Percentiles rank a stretch among this genome's conserved stretches.
These are phyloP conservation scores for Gossypium ekmanianum DNA, from an alignment of 345 rosid genomes.

Conservation along the genomic window DNA sequence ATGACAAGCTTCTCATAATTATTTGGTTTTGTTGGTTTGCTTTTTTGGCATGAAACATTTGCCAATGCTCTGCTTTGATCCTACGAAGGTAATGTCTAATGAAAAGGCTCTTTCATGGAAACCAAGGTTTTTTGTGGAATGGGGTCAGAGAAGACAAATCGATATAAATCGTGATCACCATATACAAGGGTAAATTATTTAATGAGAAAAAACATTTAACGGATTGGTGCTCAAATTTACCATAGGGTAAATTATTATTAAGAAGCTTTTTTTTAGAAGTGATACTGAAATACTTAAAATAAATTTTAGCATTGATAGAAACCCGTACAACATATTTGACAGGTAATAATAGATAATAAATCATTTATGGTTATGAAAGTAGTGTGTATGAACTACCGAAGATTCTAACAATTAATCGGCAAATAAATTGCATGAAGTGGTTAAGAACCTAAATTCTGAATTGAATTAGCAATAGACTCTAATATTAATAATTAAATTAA, in stretches of 20 bases:
- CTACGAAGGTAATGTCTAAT: not conserved
- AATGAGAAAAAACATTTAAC: too few species aligned
- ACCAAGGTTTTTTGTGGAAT: not conserved
- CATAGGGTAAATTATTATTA: too few species aligned
- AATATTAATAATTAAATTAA: not conserved
- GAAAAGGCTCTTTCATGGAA: slow-evolving; percentile 23
- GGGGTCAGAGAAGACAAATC: not conserved
- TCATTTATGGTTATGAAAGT: too few species aligned
- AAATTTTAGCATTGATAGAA: too few species aligned
- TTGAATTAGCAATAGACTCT: too few species aligned
- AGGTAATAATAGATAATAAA: too few species aligned
- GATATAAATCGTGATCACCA: not conserved
- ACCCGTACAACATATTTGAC: too few species aligned
- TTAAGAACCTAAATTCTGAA: not conserved
- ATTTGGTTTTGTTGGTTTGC: not conserved
- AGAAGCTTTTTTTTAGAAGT: too few species aligned
- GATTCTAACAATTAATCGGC: too few species aligned
- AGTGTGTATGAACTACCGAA: too few species aligned
- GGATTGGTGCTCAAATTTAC: too few species aligned
- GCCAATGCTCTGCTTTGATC: not conserved
- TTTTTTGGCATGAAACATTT: not conserved
- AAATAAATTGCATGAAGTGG: not conserved
- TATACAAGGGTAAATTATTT: not conserved
- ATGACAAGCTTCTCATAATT: not conserved
- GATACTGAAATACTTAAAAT: too few species aligned